Conservation (phyloP, 2,329 filamentous ascomycete genomes). For the Escovopsis sp. region DNA sequence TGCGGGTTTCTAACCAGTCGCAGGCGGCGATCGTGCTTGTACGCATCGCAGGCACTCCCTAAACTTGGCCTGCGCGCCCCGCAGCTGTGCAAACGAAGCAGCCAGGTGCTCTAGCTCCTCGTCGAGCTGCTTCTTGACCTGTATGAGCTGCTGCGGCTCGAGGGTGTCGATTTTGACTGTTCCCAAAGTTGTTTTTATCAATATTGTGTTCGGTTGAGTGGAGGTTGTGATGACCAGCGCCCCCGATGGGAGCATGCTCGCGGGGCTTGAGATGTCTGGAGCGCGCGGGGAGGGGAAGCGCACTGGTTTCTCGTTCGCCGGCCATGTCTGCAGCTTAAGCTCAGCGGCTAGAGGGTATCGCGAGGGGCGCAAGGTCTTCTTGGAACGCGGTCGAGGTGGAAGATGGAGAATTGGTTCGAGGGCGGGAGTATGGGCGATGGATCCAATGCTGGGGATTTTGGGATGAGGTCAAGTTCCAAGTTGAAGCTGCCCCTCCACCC, state of each 20-base stretch:
- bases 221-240: too few relatives aligned
- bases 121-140: conserved; percentile 91
- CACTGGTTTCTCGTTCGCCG: conserved; percentile 20
- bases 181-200: background rate
- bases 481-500: too few relatives aligned
- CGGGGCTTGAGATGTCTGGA: background rate
- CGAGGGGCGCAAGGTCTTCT: too few relatives aligned
- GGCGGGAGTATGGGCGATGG: too few relatives aligned
- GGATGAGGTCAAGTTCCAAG: background rate
- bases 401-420: too few relatives aligned
- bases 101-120: conserved; percentile 92
- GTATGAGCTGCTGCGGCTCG: conserved; percentile 68
- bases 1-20: conserved; percentile 13
- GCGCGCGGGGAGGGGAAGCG: background rate
- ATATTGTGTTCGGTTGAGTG: too few relatives aligned
- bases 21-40: conserved; percentile 22
- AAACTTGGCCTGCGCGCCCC: conserved; percentile 83
- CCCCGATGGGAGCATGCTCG: too few relatives aligned
- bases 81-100: conserved; percentile 75
- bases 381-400: too few relatives aligned
- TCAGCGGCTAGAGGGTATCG: too few relatives aligned
- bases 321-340: conserved; percentile 15
- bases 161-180: conserved; percentile 56
- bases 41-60: conserved; percentile 76
- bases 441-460: too few relatives aligned